Evolutionary conservation across 306 rosid genomes (phyloP).

Genomic region (Oemleria cerasiformis): DNA sequence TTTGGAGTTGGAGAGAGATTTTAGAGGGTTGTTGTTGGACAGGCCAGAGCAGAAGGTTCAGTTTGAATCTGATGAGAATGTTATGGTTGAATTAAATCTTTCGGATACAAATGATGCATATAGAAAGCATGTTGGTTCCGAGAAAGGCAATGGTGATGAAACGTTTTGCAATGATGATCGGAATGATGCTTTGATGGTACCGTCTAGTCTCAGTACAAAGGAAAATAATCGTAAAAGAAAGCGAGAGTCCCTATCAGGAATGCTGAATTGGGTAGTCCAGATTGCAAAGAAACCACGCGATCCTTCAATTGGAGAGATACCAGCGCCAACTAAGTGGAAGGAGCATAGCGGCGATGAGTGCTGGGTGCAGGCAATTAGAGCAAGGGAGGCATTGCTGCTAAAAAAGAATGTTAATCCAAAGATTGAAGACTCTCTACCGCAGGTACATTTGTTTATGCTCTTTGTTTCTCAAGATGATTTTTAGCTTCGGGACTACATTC

Average conservation of each 20-base stretch:
- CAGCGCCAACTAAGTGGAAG: slow-evolving; percentile 64
- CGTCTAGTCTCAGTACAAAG: slow-evolving; percentile 30
- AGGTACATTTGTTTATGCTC: slow-evolving; percentile 45
- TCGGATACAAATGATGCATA: slow-evolving; percentile 24
- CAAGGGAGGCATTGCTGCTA: slow-evolving; percentile 45
- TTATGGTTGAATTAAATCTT: slow-evolving; percentile 25
- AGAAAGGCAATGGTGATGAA: slow-evolving; percentile 17
- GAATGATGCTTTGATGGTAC: slow-evolving; percentile 17
- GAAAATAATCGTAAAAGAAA: slow-evolving; percentile 51
- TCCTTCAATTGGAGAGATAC: slow-evolving; percentile 44
- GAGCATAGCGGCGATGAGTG: slow-evolving; percentile 37
- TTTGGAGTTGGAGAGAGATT: slow-evolving; percentile 49
- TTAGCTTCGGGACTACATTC: slow-evolving; percentile 7
- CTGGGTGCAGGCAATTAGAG: slow-evolving; percentile 56
- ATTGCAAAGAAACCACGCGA: slow-evolving; percentile 48
- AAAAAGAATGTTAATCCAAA: slow-evolving; percentile 36
- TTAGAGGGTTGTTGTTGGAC: slow-evolving; percentile 37
- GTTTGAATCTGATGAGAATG: slow-evolving; percentile 32
- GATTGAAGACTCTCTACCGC: slow-evolving; percentile 42
- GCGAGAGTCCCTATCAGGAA: slow-evolving; percentile 50
- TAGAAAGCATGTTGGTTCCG: slow-evolving; percentile 23
- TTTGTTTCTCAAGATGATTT: slow-evolving; percentile 12
- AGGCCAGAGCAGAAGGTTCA: slow-evolving; percentile 26
- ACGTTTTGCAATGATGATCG: slow-evolving; percentile 14
- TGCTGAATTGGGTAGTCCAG: slow-evolving; percentile 67